Evolutionary conservation across 352 stramenopile species (phyloP), one percentile per base, ranked within the genome.

Genomic region (Phytophthora litchii): DNA sequence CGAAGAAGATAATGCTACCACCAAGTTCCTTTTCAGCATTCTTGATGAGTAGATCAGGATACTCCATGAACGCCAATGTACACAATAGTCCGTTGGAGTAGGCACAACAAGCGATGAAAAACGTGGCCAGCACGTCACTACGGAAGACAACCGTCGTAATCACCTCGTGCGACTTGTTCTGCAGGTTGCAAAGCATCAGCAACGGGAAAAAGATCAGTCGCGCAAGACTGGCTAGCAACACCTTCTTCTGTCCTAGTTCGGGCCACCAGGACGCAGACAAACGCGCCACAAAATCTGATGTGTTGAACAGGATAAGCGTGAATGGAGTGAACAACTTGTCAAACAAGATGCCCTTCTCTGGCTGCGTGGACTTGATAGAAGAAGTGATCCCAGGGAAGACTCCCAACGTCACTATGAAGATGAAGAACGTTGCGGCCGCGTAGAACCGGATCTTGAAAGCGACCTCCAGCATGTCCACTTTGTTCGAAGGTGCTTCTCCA

Each of bases 1-100:
- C 73, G 44, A 93, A 91, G 64, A 92, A 92, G 80, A 95, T 91
- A 64, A 92, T 64, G 23, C 78, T 89, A 34, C 86, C 80, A 34
- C 80, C 78, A 16, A 91, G 41, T 47, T 91, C 81, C 45, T 93
- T 93, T 41, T 89, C 86, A 29, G 66, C 67, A 54, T 74, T 86
- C 27, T 67, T 74, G 25, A 49, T 60, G 17, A 91, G 74, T 21
- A 83, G 34, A 29, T 72, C 54, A 19, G 86, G 78, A 60, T 90
- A 92, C 60, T 91, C 66, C 86, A 95, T 95, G 43, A 93, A 74
- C 25, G 83, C 76, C 35, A 92, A 49, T 29, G 83, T 92, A 17
- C 64, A 81, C 45, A 95, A 38, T 34, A 92, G 59, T 11, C 86
- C 86, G 41, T 95, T 95, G 20, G 83, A 80, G 61, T 86, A 86